A percentile compares a stretch with the other conserved stretches of the same genome.
These are phyloP conservation scores for Gossypium thurberi DNA, from an alignment of 345 rosid species.

Conservation along the genomic window DNA sequence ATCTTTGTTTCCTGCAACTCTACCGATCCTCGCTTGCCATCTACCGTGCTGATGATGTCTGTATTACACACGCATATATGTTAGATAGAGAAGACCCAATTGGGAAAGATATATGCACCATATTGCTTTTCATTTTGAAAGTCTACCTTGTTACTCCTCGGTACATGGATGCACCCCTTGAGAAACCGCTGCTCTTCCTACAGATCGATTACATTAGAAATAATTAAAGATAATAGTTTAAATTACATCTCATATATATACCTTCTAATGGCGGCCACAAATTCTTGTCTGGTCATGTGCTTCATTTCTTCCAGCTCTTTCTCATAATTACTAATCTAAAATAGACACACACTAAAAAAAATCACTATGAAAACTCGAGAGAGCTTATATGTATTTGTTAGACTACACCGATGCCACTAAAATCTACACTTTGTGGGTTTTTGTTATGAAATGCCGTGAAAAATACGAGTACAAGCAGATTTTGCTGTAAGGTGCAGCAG, in stretches of 20 bases:
- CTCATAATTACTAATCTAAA: slow-evolving; percentile 83
- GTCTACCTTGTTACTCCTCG: slow-evolving; percentile 90
- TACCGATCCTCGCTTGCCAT: slow-evolving; percentile 99
- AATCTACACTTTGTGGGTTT: too few relatives aligned
- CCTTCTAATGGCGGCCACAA: slow-evolving; percentile 97
- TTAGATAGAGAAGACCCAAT: not conserved
- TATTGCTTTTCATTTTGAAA: not conserved
- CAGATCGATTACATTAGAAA: not conserved
- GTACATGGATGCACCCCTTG: slow-evolving; percentile 98
- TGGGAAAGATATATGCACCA: not conserved
- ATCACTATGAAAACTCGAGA: not conserved
- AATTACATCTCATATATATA: not conserved
- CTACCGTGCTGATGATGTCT: slow-evolving; percentile 99
- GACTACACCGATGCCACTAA: not conserved
- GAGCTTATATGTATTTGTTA: not conserved
- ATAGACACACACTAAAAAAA: not conserved
- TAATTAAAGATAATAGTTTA: not conserved
- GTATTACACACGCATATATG: slow-evolving; percentile 1
- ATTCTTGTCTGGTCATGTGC: slow-evolving; percentile 96
- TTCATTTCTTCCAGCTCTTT: slow-evolving; percentile 98
- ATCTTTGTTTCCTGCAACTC: slow-evolving; percentile 99
- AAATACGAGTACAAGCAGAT: too few relatives aligned
- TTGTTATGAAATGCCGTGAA: too few relatives aligned
- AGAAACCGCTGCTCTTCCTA: slow-evolving; percentile 99
- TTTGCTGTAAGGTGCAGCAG: not conserved